Evolutionary conservation across 2,329 filamentous ascomycete genomes (phyloP), one percentile per base, ranked within the genome.

Genomic region (Salinomyces thailandicus): DNA sequence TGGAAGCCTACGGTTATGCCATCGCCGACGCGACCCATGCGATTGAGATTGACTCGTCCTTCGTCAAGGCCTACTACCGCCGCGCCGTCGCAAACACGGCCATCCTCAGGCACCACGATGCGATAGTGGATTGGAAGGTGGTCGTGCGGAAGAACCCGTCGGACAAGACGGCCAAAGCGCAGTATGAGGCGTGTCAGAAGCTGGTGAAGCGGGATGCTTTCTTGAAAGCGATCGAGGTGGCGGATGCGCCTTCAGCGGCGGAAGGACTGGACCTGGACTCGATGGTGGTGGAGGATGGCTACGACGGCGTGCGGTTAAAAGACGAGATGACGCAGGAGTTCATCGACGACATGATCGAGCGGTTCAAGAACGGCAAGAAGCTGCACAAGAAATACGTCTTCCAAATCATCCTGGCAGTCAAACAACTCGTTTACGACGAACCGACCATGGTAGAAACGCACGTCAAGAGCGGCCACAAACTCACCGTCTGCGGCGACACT

Each of bases 401-500:
- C 69, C 85, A 95, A 66, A 98, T 98, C 56, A 73, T 98, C 52
- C 67, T 95, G 51, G 83, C 84, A 5, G 84, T 93, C 51, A 85
- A 83, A 68, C 80, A 94, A 45, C 74, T 98, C 39, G 80, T 94
- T 31, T 87, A 89, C 59, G 78, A 86, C 36, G 91, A 98, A 64
- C 74, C 89, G 12, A 98, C 91, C 17, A 95, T 98, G 91, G 87
- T 95, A 17, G 91, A 98, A 65, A 75, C 91, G 57, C 75, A 84
- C 33, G 77, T 98, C 37, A 76, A 81, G 5, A 66, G 83, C 31
- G 85, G 79, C 38, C 77, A 81, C 39, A 75, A 81, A 55, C 69
- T 98, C 53, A 98, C 91, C 2, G 86, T 98, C 37, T 98, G 91
- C 57, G 91, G 91, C 60, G 91, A 98, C 60, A 98, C 91, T 4